A percentile compares a stretch with the other conserved stretches of the same genome.
Evolutionary conservation across 495 filamentous ascomycete genomes (phyloP).

Genomic region (Lasiosphaeria ovina): DNA sequence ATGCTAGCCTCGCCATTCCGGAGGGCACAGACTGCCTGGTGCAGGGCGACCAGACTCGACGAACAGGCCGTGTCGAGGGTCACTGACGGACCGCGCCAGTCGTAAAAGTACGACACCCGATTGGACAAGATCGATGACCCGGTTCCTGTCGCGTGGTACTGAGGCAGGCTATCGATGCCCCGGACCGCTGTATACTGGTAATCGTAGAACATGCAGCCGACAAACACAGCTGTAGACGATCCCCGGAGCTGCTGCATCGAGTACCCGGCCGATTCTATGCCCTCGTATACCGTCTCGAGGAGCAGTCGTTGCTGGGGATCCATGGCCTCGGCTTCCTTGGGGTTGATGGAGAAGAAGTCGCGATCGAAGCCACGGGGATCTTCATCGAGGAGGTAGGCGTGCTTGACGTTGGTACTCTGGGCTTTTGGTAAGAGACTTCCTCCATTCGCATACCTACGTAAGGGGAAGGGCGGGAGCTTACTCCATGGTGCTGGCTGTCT

Average conservation of each 20-base stretch:
- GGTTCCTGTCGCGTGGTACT: constrained; percentile 30
- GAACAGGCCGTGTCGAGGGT: constrained; percentile 56
- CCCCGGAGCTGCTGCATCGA: constrained; percentile 23
- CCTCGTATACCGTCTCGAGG: constrained; percentile 40
- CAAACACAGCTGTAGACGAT: constrained; percentile 47
- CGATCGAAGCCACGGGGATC: constrained; percentile 43
- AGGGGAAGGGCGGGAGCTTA: constrained; percentile 21
- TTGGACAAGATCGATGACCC: constrained; percentile 40
- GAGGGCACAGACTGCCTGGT: constrained; percentile 52
- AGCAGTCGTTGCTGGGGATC: constrained; percentile 23
- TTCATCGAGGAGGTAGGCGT: constrained; percentile 63
- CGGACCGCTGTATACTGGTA: constrained; percentile 52
- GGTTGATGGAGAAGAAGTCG: constrained; percentile 48
- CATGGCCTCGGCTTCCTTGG: constrained; percentile 45
- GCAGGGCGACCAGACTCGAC: constrained; percentile 50
- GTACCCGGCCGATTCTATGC: constrained; percentile 52
- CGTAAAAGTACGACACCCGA: constrained; percentile 50
- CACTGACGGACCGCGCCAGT: constrained; percentile 39
- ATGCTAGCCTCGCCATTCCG: constrained; percentile 31
- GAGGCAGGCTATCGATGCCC: constrained; percentile 9
- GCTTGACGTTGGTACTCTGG: constrained; percentile 26
- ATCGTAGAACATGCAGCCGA: constrained; percentile 65
- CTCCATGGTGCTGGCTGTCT: constrained; percentile 28
- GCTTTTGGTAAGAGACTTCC: neutral
- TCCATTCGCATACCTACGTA: neutral